phyloP scores from a whole-genome alignment of 2,329 filamentous ascomycete species.

The Aspergillus sp. region DNA sequence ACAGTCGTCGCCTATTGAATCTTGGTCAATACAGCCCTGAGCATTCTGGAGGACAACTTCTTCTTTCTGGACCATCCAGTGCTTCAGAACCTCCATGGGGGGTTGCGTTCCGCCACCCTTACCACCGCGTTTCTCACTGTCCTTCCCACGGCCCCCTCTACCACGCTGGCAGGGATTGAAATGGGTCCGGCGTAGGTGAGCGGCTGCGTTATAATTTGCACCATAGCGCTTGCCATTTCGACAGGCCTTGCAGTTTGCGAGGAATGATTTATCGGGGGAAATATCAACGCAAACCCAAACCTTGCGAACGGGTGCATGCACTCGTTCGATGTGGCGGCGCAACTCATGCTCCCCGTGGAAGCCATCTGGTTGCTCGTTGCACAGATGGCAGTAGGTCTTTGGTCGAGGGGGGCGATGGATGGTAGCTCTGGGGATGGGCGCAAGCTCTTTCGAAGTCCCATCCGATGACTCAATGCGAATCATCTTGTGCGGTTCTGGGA shows the following conservation, averaged over 20 bases:
- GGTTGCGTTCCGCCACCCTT: conserved; percentile 62
- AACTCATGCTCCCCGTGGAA: conserved; percentile 87
- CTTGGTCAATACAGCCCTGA: conserved; percentile 22
- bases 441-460: conserved; percentile 55
- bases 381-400: conserved; percentile 68
- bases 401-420: conserved; percentile 66
- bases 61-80: conserved; percentile 59
- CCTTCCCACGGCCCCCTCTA: conserved; percentile 55
- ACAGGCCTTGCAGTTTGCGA: conserved; percentile 82
- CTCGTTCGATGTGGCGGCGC: conserved; percentile 62
- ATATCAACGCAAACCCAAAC: conserved; percentile 64
- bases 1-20: conserved; percentile 20
- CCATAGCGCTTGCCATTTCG: conserved; percentile 74
- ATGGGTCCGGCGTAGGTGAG: conserved; percentile 82
- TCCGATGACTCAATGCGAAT: conserved; percentile 51
- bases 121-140: conserved; percentile 58
- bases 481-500: conserved; percentile 45
- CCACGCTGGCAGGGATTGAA: conserved; percentile 68
- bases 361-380: conserved; percentile 69
- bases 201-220: conserved; percentile 92
- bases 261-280: conserved; percentile 59
- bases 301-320: conserved; percentile 61
- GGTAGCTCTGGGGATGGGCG: conserved; percentile 53
- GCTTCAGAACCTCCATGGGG: conserved; percentile 58
- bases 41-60: conserved; percentile 43